Conservation (phyloP, 2,329 filamentous ascomycete species). For the Paecilomyces sp. region DNA sequence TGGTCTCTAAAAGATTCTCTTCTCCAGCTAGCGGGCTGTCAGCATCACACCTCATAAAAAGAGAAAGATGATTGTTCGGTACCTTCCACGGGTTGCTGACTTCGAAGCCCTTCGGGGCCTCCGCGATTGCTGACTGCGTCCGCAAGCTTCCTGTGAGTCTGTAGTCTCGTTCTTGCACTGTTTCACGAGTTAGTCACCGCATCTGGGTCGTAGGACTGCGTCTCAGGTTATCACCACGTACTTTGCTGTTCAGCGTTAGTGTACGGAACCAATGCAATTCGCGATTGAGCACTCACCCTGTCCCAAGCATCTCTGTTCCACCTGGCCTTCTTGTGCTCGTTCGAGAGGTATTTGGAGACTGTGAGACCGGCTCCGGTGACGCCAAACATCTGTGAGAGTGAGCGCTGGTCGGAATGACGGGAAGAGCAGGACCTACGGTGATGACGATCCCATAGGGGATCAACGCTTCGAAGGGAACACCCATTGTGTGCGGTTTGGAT, state of each 20-base stretch:
- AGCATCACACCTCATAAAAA: conserved; percentile 13
- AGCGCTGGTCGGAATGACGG: conserved; percentile 7
- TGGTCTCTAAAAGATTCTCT: conserved; percentile 27
- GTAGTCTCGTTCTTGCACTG: conserved; percentile 62
- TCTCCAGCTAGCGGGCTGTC: conserved; percentile 28
- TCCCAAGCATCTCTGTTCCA: conserved; percentile 59
- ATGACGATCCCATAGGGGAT: conserved; percentile 59
- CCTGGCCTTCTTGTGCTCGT: conserved; percentile 55
- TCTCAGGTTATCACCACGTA: conserved; percentile 26
- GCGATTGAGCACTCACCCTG: conserved; percentile 42
- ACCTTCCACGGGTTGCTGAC: conserved; percentile 63
- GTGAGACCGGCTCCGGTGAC: conserved; percentile 53
- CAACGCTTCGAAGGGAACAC: conserved; percentile 60
- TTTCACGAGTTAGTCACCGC: conserved; percentile 18
- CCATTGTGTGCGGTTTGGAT: conserved; percentile 39
- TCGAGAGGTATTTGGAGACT: conserved; percentile 52
- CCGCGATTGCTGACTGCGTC: conserved; percentile 54
- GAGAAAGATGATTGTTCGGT: conserved; percentile 18
- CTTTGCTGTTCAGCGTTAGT: conserved; percentile 49
- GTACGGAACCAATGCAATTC: neutral
- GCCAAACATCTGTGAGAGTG: conserved; percentile 49
- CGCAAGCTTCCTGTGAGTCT: conserved; percentile 55
- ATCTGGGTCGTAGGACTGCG: conserved; percentile 9
- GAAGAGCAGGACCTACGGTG: conserved; percentile 40
- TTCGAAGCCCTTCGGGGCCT: conserved; percentile 57